Base-by-base conservation (phyloP, 345 rosid species). In the Hibiscus trionum region DNA sequence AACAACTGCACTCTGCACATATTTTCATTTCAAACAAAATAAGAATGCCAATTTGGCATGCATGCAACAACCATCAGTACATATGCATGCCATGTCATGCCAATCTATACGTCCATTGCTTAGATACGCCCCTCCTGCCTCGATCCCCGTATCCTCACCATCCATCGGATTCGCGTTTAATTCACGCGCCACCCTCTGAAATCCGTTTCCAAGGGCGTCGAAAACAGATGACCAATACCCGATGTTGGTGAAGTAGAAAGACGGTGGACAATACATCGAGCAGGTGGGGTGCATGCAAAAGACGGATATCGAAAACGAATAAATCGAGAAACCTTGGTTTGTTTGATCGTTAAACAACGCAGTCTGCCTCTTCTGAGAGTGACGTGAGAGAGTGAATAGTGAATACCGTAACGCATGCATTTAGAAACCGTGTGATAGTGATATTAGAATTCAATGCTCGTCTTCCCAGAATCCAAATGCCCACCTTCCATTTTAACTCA, bases 81-180 rank as follows among this genome's bases (percentile, higher is more conserved):
- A 44, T 27, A 70, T 73, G 86, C 88, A 82, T 78, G 88, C 84
- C 80, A 75, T 80, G 76, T 75, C 82, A 80, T 72, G 85, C 80
- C 85, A 84, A 75, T 61, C 74, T 67, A 77, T 75, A 26, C 77
- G n/a, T 55, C 24, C 58, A 55, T 61, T 17, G 44, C 29, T 27
- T 69, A 17, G 76, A 75, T 73, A 72, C 79, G 77, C 60, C 47
- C 73, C 56, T n/a, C 11, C 42, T 33, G 72, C 76, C 60, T 57
- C 63, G 62, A 35, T 57, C 35, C 19, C 11, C 14, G 73, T n/a
- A 47, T n/a, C 21, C 24, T 8, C 59, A 16, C 3, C 24, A 3
- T 52, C 42, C 60, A 55, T 9, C 0, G 27, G 27, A 8, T 1
- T 55, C 59, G 11, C 26, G 59, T 21, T 12, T 11, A 7, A 2